A percentile compares a stretch with the other conserved stretches of the same genome.
Evolutionary conservation across 2,329 filamentous ascomycete species (phyloP).

Genomic region (Aspergillus ustus): DNA sequence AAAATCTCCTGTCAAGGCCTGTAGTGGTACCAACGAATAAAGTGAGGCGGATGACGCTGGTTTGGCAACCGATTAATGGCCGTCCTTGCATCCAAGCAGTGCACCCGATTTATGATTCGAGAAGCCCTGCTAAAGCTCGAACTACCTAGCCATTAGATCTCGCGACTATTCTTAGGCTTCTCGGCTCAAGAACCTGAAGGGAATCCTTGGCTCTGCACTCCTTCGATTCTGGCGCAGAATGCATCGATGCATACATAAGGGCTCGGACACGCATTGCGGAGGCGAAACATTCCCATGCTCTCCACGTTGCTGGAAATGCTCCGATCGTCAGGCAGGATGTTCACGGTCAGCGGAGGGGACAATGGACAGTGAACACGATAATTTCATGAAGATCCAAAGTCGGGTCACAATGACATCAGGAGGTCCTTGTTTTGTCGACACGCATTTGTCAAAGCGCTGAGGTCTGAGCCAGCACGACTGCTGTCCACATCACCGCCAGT

Average conservation of each 20-base stretch:
- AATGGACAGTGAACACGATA: background rate
- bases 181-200: conserved; percentile 4
- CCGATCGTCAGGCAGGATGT: background rate
- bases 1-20: background rate
- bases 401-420: conserved; percentile 7
- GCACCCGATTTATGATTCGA: conserved; percentile 1
- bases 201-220: conserved; percentile 3
- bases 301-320: background rate
- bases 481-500: background rate
- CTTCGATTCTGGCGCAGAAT: background rate
- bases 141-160: background rate
- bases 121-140: background rate
- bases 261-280: conserved; percentile 2
- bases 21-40: conserved; percentile 18
- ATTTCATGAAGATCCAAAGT: background rate
- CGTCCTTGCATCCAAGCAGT: conserved; percentile 8
- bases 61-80: conserved; percentile 25
- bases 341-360: background rate
- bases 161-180: background rate
- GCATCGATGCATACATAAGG: conserved; percentile 4
- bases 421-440: background rate
- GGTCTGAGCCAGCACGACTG: background rate
- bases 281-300: background rate
- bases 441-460: background rate
- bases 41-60: conserved; percentile 27